A percentile compares a stretch with the other conserved stretches of the same genome.
Evolutionary conservation across 2,329 filamentous ascomycete genomes (phyloP).

Genomic region (Colletotrichum chrysophilum): DNA sequence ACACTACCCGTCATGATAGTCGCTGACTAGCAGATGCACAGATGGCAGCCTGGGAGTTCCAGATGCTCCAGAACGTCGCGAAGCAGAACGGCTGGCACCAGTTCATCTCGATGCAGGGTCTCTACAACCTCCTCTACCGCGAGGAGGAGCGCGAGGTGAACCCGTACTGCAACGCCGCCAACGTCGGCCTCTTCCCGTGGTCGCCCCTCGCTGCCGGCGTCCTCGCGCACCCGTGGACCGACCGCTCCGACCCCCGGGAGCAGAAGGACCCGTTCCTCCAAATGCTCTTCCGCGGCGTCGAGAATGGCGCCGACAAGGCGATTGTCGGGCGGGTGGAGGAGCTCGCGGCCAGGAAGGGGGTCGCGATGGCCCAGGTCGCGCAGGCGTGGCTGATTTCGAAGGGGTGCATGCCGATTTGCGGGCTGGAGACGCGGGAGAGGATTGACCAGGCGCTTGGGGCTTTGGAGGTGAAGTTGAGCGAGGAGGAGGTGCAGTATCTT

Average conservation of each 20-base stretch:
- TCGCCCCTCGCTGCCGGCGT: slow-evolving; percentile 10
- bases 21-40: background rate
- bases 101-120: slow-evolving; percentile 63
- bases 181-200: slow-evolving; percentile 33
- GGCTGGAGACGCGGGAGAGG: slow-evolving; percentile 6
- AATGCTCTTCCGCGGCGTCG: background rate
- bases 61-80: slow-evolving; percentile 53
- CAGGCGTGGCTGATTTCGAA: slow-evolving; percentile 12
- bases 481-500: background rate
- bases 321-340: slow-evolving; percentile 4
- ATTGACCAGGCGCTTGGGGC: slow-evolving; percentile 10
- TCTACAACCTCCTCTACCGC: slow-evolving; percentile 58
- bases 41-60: slow-evolving; percentile 18
- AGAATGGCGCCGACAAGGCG: background rate
- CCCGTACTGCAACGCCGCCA: slow-evolving; percentile 43
- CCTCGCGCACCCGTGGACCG: slow-evolving; percentile 9
- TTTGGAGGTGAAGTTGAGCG: background rate
- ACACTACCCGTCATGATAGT: fast-evolving
- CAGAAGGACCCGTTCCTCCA: slow-evolving; percentile 6
- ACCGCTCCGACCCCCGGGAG: background rate
- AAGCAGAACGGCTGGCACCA: slow-evolving; percentile 59
- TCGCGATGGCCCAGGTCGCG: slow-evolving; percentile 13
- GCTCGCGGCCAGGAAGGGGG: background rate
- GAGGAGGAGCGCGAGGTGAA: slow-evolving; percentile 59
- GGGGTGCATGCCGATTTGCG: slow-evolving; percentile 2